Evolutionary conservation across 108 stramenopile genomes (phyloP).

Genomic region (Skeletonema costatum): DNA sequence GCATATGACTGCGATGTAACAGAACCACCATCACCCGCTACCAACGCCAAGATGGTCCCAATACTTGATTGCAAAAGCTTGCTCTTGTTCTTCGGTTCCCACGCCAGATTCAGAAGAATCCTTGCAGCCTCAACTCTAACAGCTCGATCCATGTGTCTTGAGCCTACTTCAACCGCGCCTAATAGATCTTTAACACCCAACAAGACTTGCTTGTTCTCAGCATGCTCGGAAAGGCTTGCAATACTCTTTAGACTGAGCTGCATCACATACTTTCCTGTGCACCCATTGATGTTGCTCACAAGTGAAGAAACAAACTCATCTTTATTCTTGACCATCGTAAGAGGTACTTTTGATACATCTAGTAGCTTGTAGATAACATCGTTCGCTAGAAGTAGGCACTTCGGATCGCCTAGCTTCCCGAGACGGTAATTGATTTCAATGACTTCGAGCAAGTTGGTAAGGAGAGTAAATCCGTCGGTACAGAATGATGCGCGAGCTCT

Average conservation of each 20-base stretch:
- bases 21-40: constrained; percentile 5
- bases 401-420: constrained; percentile 30
- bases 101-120: constrained; percentile 31
- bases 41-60: constrained; percentile 5
- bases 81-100: constrained; percentile 34
- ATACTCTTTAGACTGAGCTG: constrained; percentile 35
- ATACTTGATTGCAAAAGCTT: constrained; percentile 23
- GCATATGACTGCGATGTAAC: constrained; percentile 17
- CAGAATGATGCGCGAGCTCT: constrained; percentile 33
- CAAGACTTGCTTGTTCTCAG: constrained; percentile 32
- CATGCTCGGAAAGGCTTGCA: constrained; percentile 36
- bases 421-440: constrained; percentile 41
- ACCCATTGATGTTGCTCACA: constrained; percentile 30
- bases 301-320: constrained; percentile 25
- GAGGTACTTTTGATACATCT: constrained; percentile 17
- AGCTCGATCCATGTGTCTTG: constrained; percentile 25
- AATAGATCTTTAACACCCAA: constrained; percentile 14
- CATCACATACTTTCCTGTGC: constrained; percentile 28
- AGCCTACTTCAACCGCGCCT: constrained; percentile 27
- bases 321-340: constrained; percentile 15
- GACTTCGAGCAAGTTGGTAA: constrained; percentile 28
- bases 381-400: constrained; percentile 28
- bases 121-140: constrained; percentile 40
- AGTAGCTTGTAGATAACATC: constrained; percentile 23
- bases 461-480: constrained; percentile 30